These are phyloP conservation scores for Sphagnum magellanicum DNA, from an alignment of 228 moss, liverwort and hornwort genomes.

Conservation along the genomic window DNA sequence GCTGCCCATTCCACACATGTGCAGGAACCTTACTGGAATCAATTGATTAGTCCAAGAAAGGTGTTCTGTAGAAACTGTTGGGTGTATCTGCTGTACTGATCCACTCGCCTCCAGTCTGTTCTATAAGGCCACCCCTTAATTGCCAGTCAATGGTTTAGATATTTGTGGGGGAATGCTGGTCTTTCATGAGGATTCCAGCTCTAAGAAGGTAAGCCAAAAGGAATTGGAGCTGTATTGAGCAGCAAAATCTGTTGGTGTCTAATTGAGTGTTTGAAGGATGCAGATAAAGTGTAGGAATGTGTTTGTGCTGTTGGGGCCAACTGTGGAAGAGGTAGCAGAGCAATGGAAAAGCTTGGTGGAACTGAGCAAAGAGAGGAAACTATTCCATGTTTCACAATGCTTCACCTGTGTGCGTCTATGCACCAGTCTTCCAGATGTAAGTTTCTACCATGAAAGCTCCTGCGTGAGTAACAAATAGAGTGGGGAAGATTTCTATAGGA, in stretches of 20 bases:
- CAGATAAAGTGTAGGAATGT: conserved; percentile 33
- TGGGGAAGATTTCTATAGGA: background rate
- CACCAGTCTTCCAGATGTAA: conserved; percentile 5
- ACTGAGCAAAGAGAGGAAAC: conserved; percentile 9
- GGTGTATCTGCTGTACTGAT: no score
- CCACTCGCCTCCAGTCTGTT: no score
- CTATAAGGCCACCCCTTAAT: no score
- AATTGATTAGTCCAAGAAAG: no score
- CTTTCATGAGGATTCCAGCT: background rate
- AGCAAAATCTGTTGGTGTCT: background rate
- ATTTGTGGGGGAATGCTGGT: no score
- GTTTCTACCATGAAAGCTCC: background rate
- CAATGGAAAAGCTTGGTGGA: conserved; percentile 26
- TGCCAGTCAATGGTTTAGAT: no score
- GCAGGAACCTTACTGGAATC: no score
- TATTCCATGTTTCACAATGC: conserved; percentile 15
- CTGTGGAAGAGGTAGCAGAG: conserved; percentile 13
- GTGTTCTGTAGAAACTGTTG: no score
- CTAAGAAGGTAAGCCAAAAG: background rate
- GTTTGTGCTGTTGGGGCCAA: conserved; percentile 18
- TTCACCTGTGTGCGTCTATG: conserved; percentile 12
- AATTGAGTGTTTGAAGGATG: background rate
- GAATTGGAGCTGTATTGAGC: background rate
- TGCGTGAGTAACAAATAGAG: no score
- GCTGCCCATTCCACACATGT: no score